Conservation (phyloP, 1,284 basidiomycete genomes). For the Dichomitus squalens region DNA sequence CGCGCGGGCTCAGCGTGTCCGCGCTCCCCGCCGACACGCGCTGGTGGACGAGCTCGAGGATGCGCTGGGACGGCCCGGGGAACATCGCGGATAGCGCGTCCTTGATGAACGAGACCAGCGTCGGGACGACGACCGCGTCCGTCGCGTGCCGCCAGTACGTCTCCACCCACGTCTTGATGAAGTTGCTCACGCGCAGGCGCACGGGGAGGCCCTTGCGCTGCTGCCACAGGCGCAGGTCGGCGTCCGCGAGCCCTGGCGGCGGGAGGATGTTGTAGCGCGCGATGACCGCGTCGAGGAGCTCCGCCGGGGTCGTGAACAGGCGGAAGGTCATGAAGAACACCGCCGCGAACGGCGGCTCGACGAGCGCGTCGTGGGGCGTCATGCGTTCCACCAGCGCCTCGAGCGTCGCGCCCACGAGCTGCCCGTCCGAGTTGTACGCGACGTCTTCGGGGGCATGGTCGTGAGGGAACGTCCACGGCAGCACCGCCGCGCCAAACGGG, state of each 20-base stretch:
- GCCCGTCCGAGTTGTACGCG: conserved; percentile 87
- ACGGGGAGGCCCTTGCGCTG: conserved; percentile 88
- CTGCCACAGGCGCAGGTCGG: conserved; percentile 77
- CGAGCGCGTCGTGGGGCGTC: conserved; percentile 92
- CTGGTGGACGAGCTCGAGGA: conserved; percentile 70
- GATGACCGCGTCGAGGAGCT: conserved; percentile 79
- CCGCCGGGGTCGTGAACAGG: conserved; percentile 82
- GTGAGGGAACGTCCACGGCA: conserved; percentile 62
- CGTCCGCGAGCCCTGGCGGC: conserved; percentile 56
- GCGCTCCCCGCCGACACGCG: conserved; percentile 38
- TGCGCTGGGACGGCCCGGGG: conserved; percentile 68
- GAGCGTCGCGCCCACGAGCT: conserved; percentile 90
- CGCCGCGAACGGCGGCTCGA: conserved; percentile 82
- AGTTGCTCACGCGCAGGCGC: conserved; percentile 86
- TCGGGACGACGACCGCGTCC: conserved; percentile 63
- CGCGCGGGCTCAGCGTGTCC: conserved; percentile 49
- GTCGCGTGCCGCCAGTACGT: conserved; percentile 79
- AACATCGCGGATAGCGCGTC: conserved; percentile 67
- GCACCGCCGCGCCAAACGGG: conserved; percentile 40
- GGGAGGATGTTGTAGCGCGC: conserved; percentile 80
- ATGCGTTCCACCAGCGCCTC: conserved; percentile 91
- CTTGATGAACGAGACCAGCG: conserved; percentile 65
- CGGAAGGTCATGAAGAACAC: conserved; percentile 97
- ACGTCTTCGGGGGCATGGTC: conserved; percentile 84
- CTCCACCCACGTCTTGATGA: conserved; percentile 94